Evolutionary conservation across 2,329 filamentous ascomycete genomes (phyloP).

Genomic region (Nemania diffusa): DNA sequence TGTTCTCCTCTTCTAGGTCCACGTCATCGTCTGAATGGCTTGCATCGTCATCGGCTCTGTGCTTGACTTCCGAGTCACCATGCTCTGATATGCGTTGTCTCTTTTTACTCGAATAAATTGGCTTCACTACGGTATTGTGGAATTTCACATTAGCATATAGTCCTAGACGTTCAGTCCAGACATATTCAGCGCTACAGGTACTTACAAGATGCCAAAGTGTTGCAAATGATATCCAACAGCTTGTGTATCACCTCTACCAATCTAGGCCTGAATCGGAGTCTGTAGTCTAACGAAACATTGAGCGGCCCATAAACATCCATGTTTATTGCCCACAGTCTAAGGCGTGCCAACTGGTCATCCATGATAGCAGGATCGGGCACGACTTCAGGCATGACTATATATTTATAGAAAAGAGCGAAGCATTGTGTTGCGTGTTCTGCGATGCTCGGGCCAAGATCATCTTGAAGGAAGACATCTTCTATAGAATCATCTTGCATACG

Average conservation of each 20-base stretch:
- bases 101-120: slow-evolving; percentile 22
- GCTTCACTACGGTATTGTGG: slow-evolving; percentile 21
- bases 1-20: slow-evolving; percentile 16
- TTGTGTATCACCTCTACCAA: slow-evolving; percentile 24
- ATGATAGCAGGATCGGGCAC: slow-evolving; percentile 19
- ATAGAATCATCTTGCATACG: neutral
- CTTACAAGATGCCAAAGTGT: slow-evolving; percentile 17
- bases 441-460: slow-evolving; percentile 21
- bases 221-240: slow-evolving; percentile 22
- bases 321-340: slow-evolving; percentile 19
- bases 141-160: neutral
- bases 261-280: slow-evolving; percentile 18
- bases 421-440: slow-evolving; percentile 24
- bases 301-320: slow-evolving; percentile 21
- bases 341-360: slow-evolving; percentile 27
- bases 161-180: neutral
- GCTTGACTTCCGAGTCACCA: neutral
- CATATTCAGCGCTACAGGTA: neutral
- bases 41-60: slow-evolving; percentile 15
- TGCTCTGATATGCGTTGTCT: slow-evolving; percentile 17
- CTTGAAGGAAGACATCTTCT: slow-evolving; percentile 27
- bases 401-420: slow-evolving; percentile 10
- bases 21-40: slow-evolving; percentile 17
- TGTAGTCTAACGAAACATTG: slow-evolving; percentile 29
- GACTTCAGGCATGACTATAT: slow-evolving; percentile 6